phyloP scores from a whole-genome alignment of 495 filamentous ascomycete species.

The Elasticomyces elasticus region DNA sequence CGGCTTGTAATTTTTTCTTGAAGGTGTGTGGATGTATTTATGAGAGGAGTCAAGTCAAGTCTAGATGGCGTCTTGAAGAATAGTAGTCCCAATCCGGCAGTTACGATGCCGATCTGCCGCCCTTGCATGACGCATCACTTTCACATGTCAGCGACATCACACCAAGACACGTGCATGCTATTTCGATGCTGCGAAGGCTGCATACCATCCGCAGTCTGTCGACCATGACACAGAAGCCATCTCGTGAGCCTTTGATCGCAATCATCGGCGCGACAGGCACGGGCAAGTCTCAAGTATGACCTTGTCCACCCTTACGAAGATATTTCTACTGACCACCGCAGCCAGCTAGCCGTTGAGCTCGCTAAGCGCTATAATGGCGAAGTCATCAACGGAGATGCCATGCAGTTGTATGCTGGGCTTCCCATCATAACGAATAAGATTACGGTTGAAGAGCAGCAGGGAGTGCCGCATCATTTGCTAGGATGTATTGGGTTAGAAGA shows the following conservation, averaged over 20 bases:
- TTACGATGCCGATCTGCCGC: not conserved
- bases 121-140: not conserved
- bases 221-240: slow-evolving; percentile 14
- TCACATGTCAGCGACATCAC: not conserved
- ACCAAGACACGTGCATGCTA: not conserved
- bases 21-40: too few species aligned
- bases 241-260: slow-evolving; percentile 55
- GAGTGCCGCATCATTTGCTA: slow-evolving; percentile 82
- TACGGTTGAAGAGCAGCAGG: slow-evolving; percentile 58
- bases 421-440: slow-evolving; percentile 96
- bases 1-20: not conserved
- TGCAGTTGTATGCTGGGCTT: slow-evolving; percentile 92
- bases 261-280: slow-evolving; percentile 91
- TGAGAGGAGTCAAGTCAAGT: too few species aligned
- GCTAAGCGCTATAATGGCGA: slow-evolving; percentile 81
- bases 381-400: slow-evolving; percentile 96
- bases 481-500: slow-evolving; percentile 63
- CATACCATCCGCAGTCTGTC: not conserved
- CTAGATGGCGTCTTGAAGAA: not conserved
- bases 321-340: slow-evolving; percentile 25
- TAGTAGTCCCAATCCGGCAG: not conserved
- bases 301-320: not conserved
- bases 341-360: slow-evolving; percentile 84
- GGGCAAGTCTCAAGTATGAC: slow-evolving; percentile 86
- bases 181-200: not conserved